phyloP scores from a whole-genome alignment of 2,329 filamentous ascomycete genomes.

The Neopestalotiopsis rosae region DNA sequence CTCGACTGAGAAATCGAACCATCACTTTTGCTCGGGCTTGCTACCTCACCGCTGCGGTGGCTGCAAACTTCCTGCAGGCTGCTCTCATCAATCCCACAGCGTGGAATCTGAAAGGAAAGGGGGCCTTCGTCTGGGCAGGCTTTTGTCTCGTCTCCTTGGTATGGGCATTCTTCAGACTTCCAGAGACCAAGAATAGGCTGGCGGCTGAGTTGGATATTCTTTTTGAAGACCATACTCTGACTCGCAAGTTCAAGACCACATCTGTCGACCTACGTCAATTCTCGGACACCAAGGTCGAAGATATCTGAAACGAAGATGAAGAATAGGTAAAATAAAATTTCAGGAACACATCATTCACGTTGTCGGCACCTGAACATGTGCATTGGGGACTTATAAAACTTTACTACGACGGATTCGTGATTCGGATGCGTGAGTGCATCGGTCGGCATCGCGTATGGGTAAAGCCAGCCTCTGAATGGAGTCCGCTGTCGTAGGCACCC shows the following conservation, averaged over 20 bases:
- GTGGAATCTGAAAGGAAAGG: conserved; percentile 20
- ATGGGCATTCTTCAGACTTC: conserved; percentile 23
- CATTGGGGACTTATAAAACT: no score
- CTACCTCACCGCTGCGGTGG: conserved; percentile 22
- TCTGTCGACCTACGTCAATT: conserved; percentile 12
- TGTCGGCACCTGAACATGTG: no score
- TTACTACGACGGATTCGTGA: no score
- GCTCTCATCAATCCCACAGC: conserved; percentile 13
- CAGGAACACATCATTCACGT: no score
- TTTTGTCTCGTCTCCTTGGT: conserved; percentile 19
- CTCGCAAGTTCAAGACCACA: conserved; percentile 20
- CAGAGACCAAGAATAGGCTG: conserved; percentile 21
- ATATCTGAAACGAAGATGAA: no score
- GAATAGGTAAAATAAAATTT: no score
- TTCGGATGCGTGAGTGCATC: no score
- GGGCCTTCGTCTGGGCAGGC: conserved; percentile 20
- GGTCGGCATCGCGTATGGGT: no score
- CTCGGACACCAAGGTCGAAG: no score
- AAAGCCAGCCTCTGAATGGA: no score
- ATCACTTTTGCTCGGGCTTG: conserved; percentile 21
- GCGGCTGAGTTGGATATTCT: conserved; percentile 21
- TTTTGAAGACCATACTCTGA: conserved; percentile 20
- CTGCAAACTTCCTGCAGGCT: neutral
- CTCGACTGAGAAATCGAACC: conserved; percentile 17
- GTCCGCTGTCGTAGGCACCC: no score